Percentiles rank a stretch among this genome's conserved stretches.
Conservation (phyloP, 345 rosid species). For the Schrenkiella parvula region DNA sequence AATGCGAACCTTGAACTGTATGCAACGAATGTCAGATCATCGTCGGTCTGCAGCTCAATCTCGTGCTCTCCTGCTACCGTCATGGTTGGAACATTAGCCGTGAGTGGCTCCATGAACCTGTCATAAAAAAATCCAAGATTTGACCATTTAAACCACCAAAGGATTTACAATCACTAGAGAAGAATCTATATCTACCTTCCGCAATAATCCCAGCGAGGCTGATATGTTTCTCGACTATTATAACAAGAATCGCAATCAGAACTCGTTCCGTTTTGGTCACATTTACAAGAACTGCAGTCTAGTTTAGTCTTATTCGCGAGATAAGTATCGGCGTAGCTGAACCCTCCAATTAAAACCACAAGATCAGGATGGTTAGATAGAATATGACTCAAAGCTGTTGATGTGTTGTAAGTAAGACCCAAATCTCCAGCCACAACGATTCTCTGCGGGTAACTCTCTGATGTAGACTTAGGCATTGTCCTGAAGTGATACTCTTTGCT, state of each 20-base stretch:
- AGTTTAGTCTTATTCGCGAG: constrained; percentile 55
- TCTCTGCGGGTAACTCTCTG: constrained; percentile 56
- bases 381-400: constrained; percentile 55
- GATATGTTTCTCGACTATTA: constrained; percentile 48
- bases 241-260: constrained; percentile 8
- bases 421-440: constrained; percentile 74
- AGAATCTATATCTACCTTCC: constrained; percentile 59
- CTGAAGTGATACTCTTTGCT: constrained; percentile 50
- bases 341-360: constrained; percentile 69
- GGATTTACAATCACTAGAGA: neutral
- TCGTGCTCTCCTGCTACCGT: constrained; percentile 78
- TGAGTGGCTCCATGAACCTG: constrained; percentile 74
- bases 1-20: constrained; percentile 74
- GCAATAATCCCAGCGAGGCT: constrained; percentile 99
- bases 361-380: constrained; percentile 78
- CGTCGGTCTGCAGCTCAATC: constrained; percentile 50
- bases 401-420: constrained; percentile 82
- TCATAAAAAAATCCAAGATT: neutral
- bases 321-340: constrained; percentile 72
- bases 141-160: neutral
- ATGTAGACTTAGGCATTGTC: constrained; percentile 65
- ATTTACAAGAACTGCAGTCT: constrained; percentile 44
- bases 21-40: constrained; percentile 52
- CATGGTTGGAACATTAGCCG: constrained; percentile 73
- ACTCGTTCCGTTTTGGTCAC: constrained; percentile 3